Evolutionary conservation across 306 rosid genomes (phyloP).

Genomic region (Vicia sativa): DNA sequence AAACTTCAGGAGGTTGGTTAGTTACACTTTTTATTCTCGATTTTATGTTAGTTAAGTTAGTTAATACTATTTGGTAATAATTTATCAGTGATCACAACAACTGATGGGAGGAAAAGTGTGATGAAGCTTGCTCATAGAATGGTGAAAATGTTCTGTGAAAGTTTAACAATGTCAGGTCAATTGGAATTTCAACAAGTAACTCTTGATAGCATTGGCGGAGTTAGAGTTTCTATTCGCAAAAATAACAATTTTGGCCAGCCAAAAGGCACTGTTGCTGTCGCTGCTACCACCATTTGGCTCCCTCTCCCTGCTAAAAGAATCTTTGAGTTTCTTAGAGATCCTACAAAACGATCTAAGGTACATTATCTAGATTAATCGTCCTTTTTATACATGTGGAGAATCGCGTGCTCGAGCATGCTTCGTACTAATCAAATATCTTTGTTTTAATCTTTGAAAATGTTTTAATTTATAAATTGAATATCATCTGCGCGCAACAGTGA

Average conservation of each 20-base stretch:
- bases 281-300: conserved; percentile 69
- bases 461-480: no score
- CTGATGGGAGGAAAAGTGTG: conserved; percentile 54
- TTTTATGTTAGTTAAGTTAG: not conserved
- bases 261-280: conserved; percentile 46
- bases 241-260: conserved; percentile 52
- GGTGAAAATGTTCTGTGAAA: conserved; percentile 60
- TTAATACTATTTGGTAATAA: not conserved
- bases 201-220: conserved; percentile 45
- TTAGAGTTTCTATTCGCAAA: conserved; percentile 48
- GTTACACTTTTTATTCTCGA: not conserved
- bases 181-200: conserved; percentile 49
- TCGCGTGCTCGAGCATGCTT: no score
- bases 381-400: no score
- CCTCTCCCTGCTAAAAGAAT: conserved; percentile 47
- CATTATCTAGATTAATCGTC: not conserved
- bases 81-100: conserved; percentile 42
- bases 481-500: no score
- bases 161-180: conserved; percentile 54
- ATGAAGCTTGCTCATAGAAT: conserved; percentile 59
- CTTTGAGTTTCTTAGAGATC: conserved; percentile 55
- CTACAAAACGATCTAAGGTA: conserved; percentile 55
- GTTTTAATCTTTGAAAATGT: no score
- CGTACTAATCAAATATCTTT: no score
- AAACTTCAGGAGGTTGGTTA: conserved; percentile 59